Evolutionary conservation across 306 rosid species (phyloP).

Genomic region (Cucurbita maxima): DNA sequence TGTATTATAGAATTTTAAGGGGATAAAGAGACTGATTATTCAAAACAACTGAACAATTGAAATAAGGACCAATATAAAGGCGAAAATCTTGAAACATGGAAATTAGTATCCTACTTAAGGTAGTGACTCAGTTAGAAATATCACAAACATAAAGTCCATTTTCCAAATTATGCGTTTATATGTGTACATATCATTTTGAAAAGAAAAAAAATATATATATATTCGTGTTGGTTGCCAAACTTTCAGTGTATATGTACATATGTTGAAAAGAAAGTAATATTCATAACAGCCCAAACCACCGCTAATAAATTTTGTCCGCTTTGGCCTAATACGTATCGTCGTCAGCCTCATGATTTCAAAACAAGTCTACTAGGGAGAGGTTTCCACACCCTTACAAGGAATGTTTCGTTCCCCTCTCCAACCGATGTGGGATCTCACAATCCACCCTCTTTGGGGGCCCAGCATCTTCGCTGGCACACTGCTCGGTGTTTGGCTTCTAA

Average conservation of each 20-base stretch:
- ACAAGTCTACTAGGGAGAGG: too few relatives aligned
- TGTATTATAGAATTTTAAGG: conserved; percentile 11
- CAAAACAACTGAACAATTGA: not conserved
- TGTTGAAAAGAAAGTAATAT: not conserved
- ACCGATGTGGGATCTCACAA: too few relatives aligned
- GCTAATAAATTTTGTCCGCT: too few relatives aligned
- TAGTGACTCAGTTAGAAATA: not conserved
- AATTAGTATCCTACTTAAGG: not conserved
- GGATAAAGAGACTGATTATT: not conserved
- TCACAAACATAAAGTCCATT: not conserved
- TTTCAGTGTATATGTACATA: not conserved
- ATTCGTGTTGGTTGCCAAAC: not conserved
- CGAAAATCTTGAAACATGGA: not conserved
- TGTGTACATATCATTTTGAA: not conserved
- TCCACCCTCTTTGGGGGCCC: too few relatives aligned
- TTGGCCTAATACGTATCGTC: too few relatives aligned
- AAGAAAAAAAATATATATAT: not conserved
- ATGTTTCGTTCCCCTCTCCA: too few relatives aligned
- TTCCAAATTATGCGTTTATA: not conserved
- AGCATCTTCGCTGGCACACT: too few relatives aligned
- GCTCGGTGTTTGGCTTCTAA: too few relatives aligned
- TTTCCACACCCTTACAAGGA: too few relatives aligned
- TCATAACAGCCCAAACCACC: too few relatives aligned
- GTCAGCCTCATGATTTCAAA: too few relatives aligned
- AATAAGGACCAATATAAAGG: not conserved